Conservation (phyloP, 805 yeast species). For the Tetrapisispora nanseiensis region DNA sequence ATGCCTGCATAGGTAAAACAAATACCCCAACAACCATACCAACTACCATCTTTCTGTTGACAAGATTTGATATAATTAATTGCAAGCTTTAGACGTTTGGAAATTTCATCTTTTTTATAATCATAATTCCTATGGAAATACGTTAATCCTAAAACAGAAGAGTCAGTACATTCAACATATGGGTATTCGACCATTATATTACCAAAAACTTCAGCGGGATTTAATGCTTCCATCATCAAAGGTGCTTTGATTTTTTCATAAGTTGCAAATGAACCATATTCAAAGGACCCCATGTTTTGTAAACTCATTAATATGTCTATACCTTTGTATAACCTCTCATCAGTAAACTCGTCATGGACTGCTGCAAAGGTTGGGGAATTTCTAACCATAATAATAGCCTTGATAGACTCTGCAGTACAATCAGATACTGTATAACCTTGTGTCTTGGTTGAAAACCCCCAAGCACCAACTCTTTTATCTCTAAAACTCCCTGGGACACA, state of each 20-base stretch:
- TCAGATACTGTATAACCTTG: slow-evolving; percentile 97
- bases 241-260: slow-evolving; percentile 84
- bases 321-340: slow-evolving; percentile 49
- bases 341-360: slow-evolving; percentile 43
- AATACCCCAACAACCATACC: slow-evolving; percentile 99
- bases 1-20: slow-evolving; percentile 93
- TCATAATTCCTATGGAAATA: slow-evolving; percentile 59
- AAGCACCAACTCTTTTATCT: slow-evolving; percentile 78
- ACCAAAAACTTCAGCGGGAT: slow-evolving; percentile 97
- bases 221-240: slow-evolving; percentile 60
- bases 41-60: slow-evolving; percentile 78
- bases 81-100: slow-evolving; percentile 63
- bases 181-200: slow-evolving; percentile 98
- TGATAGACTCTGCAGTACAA: slow-evolving; percentile 92
- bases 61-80: slow-evolving; percentile 55
- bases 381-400: slow-evolving; percentile 87
- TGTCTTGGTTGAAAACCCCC: slow-evolving; percentile 92
- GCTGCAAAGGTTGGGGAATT: slow-evolving; percentile 45
- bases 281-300: slow-evolving; percentile 71
- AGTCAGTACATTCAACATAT: slow-evolving; percentile 96
- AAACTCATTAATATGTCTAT: slow-evolving; percentile 66
- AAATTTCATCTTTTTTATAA: slow-evolving; percentile 59
- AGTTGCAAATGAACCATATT: slow-evolving; percentile 86
- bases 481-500: slow-evolving; percentile 71
- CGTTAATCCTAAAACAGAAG: slow-evolving; percentile 79